Evolutionary conservation across 768 basidiomycete species (phyloP).

Genomic region (Epithele typhae): DNA sequence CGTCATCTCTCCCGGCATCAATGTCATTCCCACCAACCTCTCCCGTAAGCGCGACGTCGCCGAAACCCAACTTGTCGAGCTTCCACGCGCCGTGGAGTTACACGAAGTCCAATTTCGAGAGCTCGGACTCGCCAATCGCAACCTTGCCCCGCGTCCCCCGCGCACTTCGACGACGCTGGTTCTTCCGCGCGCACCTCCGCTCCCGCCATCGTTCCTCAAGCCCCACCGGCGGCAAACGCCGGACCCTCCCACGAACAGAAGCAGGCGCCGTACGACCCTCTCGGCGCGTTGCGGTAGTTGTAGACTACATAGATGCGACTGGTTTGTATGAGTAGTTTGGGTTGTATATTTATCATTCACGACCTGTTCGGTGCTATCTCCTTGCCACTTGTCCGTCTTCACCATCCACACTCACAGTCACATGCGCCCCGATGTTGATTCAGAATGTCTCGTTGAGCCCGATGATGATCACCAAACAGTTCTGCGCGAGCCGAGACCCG

Average conservation of each 20-base stretch:
- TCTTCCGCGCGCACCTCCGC: constrained; percentile 1
- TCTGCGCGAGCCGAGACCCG: too few species aligned
- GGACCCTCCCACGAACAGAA: constrained; percentile 19
- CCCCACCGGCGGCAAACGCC: background rate
- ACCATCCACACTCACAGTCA: too few species aligned
- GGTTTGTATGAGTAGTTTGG: background rate
- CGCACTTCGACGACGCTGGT: constrained; percentile 12
- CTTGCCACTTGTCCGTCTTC: too few species aligned
- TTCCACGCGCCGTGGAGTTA: constrained; percentile 52
- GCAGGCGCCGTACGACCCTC: constrained; percentile 20
- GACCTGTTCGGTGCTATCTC: background rate
- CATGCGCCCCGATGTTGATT: too few species aligned
- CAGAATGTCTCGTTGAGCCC: too few species aligned
- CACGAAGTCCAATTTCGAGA: constrained; percentile 46
- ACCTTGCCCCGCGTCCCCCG: constrained; percentile 46
- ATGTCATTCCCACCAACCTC: too few species aligned
- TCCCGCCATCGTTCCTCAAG: constrained; percentile 6
- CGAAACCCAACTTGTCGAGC: constrained; percentile 15
- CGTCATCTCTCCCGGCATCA: too few species aligned
- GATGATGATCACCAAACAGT: too few species aligned
- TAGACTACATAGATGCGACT: too few species aligned
- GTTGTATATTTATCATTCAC: background rate
- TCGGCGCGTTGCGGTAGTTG: constrained; percentile 24
- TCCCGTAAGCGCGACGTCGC: constrained; percentile 3
- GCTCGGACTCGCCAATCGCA: constrained; percentile 37